phyloP scores from a whole-genome alignment of 768 basidiomycete genomes.

The Lactarius hatsudake region DNA sequence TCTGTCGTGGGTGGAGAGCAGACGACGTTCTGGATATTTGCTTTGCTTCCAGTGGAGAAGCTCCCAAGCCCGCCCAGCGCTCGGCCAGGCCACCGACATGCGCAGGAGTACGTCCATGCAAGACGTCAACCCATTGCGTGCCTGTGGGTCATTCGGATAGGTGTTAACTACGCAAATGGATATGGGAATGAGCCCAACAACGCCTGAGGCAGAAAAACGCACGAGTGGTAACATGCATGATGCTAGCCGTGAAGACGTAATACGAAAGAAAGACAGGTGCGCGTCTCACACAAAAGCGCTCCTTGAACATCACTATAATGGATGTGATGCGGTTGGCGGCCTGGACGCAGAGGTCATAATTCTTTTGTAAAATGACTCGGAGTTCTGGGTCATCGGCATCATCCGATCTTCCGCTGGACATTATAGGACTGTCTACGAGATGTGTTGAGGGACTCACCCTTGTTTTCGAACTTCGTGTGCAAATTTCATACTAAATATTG shows the following conservation, averaged over 20 bases:
- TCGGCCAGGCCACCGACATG: constrained; percentile 74
- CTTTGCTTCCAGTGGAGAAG: constrained; percentile 66
- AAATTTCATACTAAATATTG: constrained; percentile 35
- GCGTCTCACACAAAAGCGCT: constrained; percentile 57
- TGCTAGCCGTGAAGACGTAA: constrained; percentile 74
- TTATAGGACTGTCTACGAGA: constrained; percentile 3
- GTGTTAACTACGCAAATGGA: constrained; percentile 47
- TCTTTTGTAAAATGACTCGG: constrained; percentile 54
- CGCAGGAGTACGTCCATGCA: constrained; percentile 64
- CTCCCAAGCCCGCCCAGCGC: constrained; percentile 69
- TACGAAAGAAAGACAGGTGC: constrained; percentile 72
- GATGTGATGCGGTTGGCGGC: constrained; percentile 80
- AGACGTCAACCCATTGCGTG: constrained; percentile 56
- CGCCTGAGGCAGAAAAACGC: constrained; percentile 33
- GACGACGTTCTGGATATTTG: constrained; percentile 29
- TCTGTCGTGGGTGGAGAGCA: constrained; percentile 10
- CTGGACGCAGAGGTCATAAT: constrained; percentile 68
- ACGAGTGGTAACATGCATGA: constrained; percentile 78
- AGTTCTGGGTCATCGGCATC: constrained; percentile 51
- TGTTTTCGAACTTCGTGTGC: constrained; percentile 23
- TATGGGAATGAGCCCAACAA: constrained; percentile 12
- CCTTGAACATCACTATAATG: constrained; percentile 59
- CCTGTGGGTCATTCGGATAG: constrained; percentile 68
- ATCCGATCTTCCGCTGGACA: constrained; percentile 28
- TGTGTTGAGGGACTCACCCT: constrained; percentile 27